These are phyloP conservation scores for Chlamydomonas sp. DNA, from an alignment of 139 green algal genomes.

Conservation along the genomic window DNA sequence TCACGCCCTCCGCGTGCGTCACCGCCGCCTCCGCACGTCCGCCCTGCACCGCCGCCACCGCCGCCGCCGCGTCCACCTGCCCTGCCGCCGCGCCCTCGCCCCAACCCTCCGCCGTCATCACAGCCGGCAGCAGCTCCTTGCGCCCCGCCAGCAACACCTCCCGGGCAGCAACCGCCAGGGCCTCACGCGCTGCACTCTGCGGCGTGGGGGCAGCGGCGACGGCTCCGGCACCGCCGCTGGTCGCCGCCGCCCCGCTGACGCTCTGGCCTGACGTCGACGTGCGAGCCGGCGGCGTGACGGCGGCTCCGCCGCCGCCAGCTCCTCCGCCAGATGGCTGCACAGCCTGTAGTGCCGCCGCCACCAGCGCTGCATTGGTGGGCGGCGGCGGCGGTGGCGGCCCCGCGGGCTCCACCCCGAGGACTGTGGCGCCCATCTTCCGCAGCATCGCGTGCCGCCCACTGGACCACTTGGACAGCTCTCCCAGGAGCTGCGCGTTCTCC, in stretches of 20 bases:
- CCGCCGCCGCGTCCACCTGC: neutral
- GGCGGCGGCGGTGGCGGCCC: neutral
- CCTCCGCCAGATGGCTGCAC: constrained; percentile 12
- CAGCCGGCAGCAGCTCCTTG: constrained; percentile 48
- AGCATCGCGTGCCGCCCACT: constrained; percentile 45
- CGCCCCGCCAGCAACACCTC: constrained; percentile 40
- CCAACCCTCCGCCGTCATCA: constrained; percentile 59
- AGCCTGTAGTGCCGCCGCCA: neutral
- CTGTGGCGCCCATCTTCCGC: constrained; percentile 24
- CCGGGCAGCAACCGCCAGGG: constrained; percentile 27
- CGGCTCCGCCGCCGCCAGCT: constrained; percentile 10
- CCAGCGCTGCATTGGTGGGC: neutral
- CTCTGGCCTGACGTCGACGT: neutral
- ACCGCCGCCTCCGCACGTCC: constrained; percentile 17
- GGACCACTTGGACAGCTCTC: constrained; percentile 49
- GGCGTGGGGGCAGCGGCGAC: neutral
- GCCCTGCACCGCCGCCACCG: constrained; percentile 2
- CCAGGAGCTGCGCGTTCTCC: constrained; percentile 54
- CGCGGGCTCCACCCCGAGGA: constrained; percentile 8
- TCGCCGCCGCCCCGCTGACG: neutral
- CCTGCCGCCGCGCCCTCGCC: neutral
- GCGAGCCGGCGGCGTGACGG: too few relatives aligned
- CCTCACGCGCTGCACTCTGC: constrained; percentile 26
- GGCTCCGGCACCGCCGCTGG: neutral
- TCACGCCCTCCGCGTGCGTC: constrained; percentile 4